Conservation (phyloP, 306 rosid species). For the Pterocarpus santalinus region DNA sequence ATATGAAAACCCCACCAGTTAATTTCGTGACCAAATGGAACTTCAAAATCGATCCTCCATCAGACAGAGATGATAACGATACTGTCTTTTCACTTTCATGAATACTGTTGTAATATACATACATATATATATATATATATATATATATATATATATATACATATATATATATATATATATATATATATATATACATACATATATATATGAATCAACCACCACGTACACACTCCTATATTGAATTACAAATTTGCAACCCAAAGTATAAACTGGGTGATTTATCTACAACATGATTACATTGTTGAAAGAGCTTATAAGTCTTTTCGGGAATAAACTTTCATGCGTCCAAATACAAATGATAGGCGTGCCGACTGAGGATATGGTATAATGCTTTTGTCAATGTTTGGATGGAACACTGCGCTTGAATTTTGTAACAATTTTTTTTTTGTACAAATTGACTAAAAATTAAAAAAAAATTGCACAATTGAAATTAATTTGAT, state of each 20-base stretch:
- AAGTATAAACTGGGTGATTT: not conserved
- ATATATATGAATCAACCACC: not conserved
- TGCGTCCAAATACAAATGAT: not conserved
- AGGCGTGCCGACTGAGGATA: too few relatives aligned
- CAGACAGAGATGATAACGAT: not conserved
- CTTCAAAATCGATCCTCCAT: not conserved
- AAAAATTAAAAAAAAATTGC: too few relatives aligned
- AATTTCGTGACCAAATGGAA: not conserved
- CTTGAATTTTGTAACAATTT: too few relatives aligned
- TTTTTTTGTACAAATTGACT: too few relatives aligned
- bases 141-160: not conserved
- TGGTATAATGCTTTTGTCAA: not conserved
- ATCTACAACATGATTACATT: not conserved
- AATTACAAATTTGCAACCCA: not conserved
- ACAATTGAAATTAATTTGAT: too few relatives aligned
- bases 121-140: not conserved
- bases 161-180: not conserved
- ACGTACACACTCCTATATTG: not conserved
- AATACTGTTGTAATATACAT: not conserved
- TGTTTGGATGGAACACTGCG: too few relatives aligned
- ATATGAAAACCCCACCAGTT: not conserved
- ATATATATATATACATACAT: not conserved
- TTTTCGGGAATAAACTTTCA: too few relatives aligned
- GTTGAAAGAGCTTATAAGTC: not conserved
- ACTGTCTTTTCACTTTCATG: conserved; percentile 17